Conservation (phyloP, 176 grass and related monocot genomes). For the Bonia amplexicaulis region DNA sequence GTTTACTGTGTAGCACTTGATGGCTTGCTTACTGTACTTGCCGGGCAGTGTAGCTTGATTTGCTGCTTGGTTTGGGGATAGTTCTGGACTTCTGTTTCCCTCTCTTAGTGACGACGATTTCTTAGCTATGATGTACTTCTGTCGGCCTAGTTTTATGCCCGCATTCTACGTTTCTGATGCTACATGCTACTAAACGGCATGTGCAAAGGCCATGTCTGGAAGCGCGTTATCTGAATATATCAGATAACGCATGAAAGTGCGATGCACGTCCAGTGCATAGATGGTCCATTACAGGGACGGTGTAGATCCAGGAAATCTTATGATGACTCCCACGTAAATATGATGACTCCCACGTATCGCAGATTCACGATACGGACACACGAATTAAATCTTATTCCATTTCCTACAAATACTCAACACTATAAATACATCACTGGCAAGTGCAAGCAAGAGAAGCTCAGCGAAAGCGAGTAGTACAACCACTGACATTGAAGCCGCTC, state of each 20-base stretch:
- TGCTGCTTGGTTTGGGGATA: constrained; percentile 30
- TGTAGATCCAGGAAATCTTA: neutral
- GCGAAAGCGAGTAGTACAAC: neutral
- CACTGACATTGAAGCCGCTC: neutral
- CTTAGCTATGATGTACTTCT: neutral
- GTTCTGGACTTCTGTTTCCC: neutral
- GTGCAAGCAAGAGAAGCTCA: neutral
- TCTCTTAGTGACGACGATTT: neutral
- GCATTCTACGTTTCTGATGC: neutral
- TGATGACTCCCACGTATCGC: neutral
- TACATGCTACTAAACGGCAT: neutral
- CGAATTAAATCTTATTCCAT: neutral
- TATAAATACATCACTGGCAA: neutral
- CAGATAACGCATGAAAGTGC: neutral
- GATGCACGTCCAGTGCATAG: neutral
- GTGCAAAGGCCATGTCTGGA: neutral
- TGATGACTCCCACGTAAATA: neutral
- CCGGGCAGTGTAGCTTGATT: constrained; percentile 21
- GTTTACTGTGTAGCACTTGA: constrained; percentile 26
- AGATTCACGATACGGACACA: neutral
- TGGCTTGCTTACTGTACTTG: constrained; percentile 26
- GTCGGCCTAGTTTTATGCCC: neutral
- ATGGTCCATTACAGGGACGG: neutral
- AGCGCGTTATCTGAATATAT: neutral
- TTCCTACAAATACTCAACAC: neutral